These are phyloP conservation scores for Ogataea hybrid DNA, from an alignment of 1,139 yeast species.

Conservation along the genomic window DNA sequence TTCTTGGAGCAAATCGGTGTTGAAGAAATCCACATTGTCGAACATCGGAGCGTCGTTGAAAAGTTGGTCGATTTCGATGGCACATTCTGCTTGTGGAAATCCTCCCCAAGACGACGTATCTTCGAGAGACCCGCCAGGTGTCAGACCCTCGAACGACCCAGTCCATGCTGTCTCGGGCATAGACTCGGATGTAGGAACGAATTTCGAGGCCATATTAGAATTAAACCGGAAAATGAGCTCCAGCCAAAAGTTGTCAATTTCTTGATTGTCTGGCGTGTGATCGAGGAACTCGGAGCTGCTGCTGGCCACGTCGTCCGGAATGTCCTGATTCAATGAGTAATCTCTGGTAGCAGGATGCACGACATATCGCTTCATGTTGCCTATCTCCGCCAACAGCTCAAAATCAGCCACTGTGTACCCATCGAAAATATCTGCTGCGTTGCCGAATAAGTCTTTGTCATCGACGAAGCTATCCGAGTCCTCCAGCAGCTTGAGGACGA, in stretches of 20 bases:
- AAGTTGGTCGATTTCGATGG: slow-evolving; percentile 1
- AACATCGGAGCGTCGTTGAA: slow-evolving; percentile 1
- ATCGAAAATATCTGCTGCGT: slow-evolving; percentile 17
- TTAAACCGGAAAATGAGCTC: slow-evolving; percentile 13
- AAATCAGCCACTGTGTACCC: slow-evolving; percentile 20
- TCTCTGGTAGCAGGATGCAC: background rate
- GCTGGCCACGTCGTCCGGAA: background rate
- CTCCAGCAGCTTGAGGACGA: slow-evolving; percentile 39
- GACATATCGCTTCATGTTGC: slow-evolving; percentile 7
- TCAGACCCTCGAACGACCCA: background rate
- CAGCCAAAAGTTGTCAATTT: slow-evolving; percentile 24
- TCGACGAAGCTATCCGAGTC: slow-evolving; percentile 10
- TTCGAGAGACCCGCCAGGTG: background rate
- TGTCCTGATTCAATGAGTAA: background rate
- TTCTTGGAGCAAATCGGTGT: background rate
- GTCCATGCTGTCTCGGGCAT: background rate
- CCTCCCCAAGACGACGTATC: background rate
- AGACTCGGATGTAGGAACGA: background rate
- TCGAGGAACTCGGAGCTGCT: background rate
- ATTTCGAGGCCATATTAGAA: background rate
- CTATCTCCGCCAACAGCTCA: slow-evolving; percentile 17
- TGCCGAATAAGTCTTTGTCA: background rate
- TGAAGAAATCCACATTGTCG: background rate
- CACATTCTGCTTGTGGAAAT: background rate
- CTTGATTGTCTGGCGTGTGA: slow-evolving; percentile 1